Percentiles rank a stretch among this genome's conserved stretches.
These are phyloP conservation scores for Paxillus rubicundulus DNA, from an alignment of 768 basidiomycete species.

Conservation along the genomic window DNA sequence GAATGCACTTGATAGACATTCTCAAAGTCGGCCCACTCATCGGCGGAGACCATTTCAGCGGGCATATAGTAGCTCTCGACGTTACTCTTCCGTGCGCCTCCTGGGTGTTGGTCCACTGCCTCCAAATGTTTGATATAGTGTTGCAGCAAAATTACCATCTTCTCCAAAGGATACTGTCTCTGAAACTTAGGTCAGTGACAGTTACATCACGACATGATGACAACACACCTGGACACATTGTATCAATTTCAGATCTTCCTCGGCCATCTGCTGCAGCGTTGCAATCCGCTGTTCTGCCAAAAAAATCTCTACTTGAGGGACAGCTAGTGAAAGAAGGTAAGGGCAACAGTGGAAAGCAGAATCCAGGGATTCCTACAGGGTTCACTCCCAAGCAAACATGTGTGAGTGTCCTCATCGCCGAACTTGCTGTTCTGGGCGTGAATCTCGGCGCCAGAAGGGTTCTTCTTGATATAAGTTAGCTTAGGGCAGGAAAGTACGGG, in stretches of 20 bases:
- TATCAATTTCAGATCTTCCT: slow-evolving; percentile 11
- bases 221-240: slow-evolving; percentile 16
- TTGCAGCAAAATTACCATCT: slow-evolving; percentile 59
- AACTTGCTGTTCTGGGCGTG: slow-evolving; percentile 67
- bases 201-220: neutral
- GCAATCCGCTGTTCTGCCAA: slow-evolving; percentile 54
- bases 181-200: slow-evolving; percentile 12
- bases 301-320: slow-evolving; percentile 60
- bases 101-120: slow-evolving; percentile 40
- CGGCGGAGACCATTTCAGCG: slow-evolving; percentile 60
- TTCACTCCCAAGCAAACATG: slow-evolving; percentile 73
- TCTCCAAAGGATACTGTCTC: slow-evolving; percentile 30
- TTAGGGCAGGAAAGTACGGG: slow-evolving; percentile 77
- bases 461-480: slow-evolving; percentile 76
- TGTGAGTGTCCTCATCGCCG: slow-evolving; percentile 80
- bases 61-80: slow-evolving; percentile 61
- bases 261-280: slow-evolving; percentile 38
- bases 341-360: neutral
- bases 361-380: slow-evolving; percentile 46
- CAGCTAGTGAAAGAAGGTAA: slow-evolving; percentile 40
- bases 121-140: slow-evolving; percentile 58
- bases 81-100: slow-evolving; percentile 30
- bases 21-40: slow-evolving; percentile 80
- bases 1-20: slow-evolving; percentile 91
- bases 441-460: slow-evolving; percentile 40